Conservation (phyloP, 2,329 filamentous ascomycete species). For the Aspergillus sp. region DNA sequence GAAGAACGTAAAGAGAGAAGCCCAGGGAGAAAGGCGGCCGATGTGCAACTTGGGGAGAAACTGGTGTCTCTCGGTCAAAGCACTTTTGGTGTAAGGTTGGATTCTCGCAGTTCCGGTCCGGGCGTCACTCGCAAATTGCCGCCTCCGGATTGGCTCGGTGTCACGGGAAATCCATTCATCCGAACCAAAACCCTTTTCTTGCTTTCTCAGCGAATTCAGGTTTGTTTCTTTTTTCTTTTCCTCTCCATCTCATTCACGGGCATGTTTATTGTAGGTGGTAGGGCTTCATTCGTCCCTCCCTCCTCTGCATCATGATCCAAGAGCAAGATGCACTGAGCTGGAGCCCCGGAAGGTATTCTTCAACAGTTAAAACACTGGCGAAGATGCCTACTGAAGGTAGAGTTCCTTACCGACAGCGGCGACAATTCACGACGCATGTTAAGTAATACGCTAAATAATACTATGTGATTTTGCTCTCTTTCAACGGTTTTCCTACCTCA, state of each 20-base stretch:
- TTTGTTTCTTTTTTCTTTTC: constrained; percentile 26
- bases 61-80: constrained; percentile 24
- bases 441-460: background rate
- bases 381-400: constrained; percentile 53
- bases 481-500: background rate
- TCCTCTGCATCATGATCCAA: constrained; percentile 65
- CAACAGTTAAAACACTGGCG: constrained; percentile 14
- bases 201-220: constrained; percentile 14
- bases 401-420: constrained; percentile 68
- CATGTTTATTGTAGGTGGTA: constrained; percentile 66
- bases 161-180: constrained; percentile 30
- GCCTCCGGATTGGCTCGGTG: constrained; percentile 38
- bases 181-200: constrained; percentile 23
- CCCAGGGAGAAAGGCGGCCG: constrained; percentile 18
- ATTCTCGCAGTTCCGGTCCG: constrained; percentile 32
- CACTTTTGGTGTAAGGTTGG: constrained; percentile 28
- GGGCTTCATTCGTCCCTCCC: constrained; percentile 48
- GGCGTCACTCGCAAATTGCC: constrained; percentile 39
- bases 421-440: constrained; percentile 44
- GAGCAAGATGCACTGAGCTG: constrained; percentile 64
- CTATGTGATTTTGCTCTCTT: background rate
- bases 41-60: constrained; percentile 22
- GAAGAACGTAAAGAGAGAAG: background rate
- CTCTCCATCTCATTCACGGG: constrained; percentile 57
- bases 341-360: constrained; percentile 56